Evolutionary conservation across 441 rosid species (phyloP).

Genomic region (Populus tomentosa): DNA sequence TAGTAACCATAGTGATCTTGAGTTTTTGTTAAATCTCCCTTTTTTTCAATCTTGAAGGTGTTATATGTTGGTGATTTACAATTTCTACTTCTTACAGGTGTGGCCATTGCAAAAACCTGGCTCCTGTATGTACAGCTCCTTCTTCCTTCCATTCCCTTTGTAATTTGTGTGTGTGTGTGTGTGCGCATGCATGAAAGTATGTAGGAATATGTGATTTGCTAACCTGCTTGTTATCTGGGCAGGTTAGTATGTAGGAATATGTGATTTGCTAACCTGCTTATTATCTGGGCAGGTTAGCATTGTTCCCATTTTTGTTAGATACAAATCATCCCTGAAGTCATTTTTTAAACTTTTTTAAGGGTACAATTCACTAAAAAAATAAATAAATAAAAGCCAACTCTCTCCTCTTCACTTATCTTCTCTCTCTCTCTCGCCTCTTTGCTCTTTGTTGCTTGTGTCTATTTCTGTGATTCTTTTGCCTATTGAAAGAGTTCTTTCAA

Average conservation of each 20-base stretch:
- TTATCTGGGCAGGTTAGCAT: neutral
- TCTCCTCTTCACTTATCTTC: neutral
- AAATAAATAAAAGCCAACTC: neutral
- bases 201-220: too few species aligned
- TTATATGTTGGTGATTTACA: slow-evolving; percentile 22
- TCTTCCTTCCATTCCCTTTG: neutral
- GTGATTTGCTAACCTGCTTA: neutral
- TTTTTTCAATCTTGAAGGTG: neutral
- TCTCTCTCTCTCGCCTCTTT: neutral
- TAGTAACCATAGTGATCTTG: neutral
- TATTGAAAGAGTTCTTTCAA: too few species aligned
- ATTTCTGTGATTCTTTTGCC: neutral
- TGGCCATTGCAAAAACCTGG: slow-evolving; percentile 96
- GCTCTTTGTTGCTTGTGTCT: neutral
- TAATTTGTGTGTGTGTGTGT: neutral
- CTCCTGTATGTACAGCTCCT: slow-evolving; percentile 61
- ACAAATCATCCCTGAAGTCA: neutral
- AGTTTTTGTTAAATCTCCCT: neutral
- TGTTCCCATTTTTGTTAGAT: neutral
- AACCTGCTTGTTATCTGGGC: too few species aligned
- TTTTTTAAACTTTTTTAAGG: neutral
- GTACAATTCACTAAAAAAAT: neutral
- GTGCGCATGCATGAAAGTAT: too few species aligned
- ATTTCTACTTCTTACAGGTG: slow-evolving; percentile 88
- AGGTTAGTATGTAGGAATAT: neutral